Conservation (phyloP, 2,329 filamentous ascomycete genomes). For the Fusarium sp. region DNA sequence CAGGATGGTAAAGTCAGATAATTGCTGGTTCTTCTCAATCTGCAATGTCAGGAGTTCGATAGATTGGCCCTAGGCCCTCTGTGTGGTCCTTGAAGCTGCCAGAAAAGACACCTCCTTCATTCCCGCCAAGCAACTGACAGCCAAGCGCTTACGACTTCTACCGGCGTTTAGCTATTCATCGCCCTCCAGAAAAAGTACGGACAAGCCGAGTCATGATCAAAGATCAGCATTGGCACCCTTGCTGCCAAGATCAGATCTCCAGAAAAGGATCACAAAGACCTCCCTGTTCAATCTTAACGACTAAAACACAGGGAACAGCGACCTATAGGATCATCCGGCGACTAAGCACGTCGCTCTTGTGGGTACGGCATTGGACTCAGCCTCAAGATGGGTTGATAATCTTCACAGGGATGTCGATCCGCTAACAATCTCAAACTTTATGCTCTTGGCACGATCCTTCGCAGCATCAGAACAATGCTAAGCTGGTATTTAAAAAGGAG, state of each 20-base stretch:
- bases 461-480: background rate
- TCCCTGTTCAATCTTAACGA: background rate
- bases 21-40: too few relatives aligned
- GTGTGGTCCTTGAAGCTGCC: too few relatives aligned
- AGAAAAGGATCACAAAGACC: background rate
- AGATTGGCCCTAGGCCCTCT: too few relatives aligned
- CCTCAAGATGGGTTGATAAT: background rate
- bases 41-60: too few relatives aligned
- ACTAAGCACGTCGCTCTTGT: background rate
- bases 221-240: background rate
- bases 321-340: background rate
- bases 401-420: slow-evolving; percentile 17
- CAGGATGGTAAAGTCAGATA: too few relatives aligned
- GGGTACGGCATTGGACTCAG: slow-evolving; percentile 1
- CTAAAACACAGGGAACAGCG: background rate
- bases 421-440: slow-evolving; percentile 6
- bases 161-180: background rate
- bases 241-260: background rate
- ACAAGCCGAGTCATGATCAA: background rate
- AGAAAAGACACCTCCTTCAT: background rate
- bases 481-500: background rate
- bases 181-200: background rate
- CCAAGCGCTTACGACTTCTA: slow-evolving; percentile 3
- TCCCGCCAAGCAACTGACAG: slow-evolving; percentile 17
- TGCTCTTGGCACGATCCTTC: slow-evolving; percentile 4